Percentiles rank a stretch among this genome's conserved stretches.
These are phyloP conservation scores for Aspergillus vadensis DNA, from an alignment of 2,329 filamentous ascomycete genomes.

Conservation along the genomic window DNA sequence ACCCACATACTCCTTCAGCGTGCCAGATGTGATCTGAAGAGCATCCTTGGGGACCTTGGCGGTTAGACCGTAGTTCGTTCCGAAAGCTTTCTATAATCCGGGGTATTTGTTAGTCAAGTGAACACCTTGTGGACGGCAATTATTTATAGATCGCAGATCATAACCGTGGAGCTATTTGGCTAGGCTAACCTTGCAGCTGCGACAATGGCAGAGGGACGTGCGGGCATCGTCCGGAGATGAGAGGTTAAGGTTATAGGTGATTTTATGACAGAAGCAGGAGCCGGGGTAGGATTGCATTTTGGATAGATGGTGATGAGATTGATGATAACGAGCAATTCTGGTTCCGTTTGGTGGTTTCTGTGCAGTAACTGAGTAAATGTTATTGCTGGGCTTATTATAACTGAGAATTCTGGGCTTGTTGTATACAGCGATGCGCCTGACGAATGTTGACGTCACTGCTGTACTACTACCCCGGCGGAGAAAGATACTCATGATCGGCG, in stretches of 20 bases:
- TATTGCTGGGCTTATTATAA: no score
- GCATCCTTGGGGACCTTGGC: slow-evolving; percentile 52
- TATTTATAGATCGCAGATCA: background rate
- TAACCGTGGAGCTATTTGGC: no score
- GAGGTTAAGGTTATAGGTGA: slow-evolving; percentile 52
- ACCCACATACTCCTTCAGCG: slow-evolving; percentile 48
- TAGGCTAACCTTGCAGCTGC: slow-evolving; percentile 51
- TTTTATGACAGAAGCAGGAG: slow-evolving; percentile 52
- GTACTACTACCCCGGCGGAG: background rate
- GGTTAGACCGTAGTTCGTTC: slow-evolving; percentile 55
- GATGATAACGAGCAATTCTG: no score
- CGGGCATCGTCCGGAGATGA: slow-evolving; percentile 50
- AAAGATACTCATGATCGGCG: background rate
- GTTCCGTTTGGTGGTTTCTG: no score
- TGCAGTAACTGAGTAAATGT: no score
- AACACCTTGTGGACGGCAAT: background rate
- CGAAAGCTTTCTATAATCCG: slow-evolving; percentile 50
- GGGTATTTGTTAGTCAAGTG: background rate
- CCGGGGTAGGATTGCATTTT: slow-evolving; percentile 39
- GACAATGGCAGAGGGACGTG: slow-evolving; percentile 57
- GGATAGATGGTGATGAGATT: background rate
- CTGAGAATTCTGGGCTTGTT: background rate
- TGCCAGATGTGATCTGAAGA: slow-evolving; percentile 45
- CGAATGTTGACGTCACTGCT: slow-evolving; percentile 7
- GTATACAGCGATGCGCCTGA: background rate